Evolutionary conservation across 1,139 yeast genomes (phyloP), one percentile per base, ranked within the genome.

Genomic region (Zygosaccharomyces sapae): DNA sequence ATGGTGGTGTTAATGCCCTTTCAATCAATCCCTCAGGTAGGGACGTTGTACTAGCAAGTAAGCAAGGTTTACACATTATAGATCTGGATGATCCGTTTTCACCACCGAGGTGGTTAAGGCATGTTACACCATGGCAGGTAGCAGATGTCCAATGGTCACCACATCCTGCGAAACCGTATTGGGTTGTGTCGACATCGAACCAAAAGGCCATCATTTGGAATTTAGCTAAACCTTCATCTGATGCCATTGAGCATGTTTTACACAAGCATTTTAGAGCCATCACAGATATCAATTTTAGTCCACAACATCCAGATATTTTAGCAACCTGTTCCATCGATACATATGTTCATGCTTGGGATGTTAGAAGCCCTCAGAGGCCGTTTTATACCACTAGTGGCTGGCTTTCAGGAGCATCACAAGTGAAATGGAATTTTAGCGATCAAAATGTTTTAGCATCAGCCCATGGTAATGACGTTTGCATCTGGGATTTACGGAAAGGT

Each of bases 91-190:
- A 92, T 65, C 97, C 97, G 0, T 90, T 88, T 66, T 81, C 94
- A 0, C 89, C 96, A 1, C 98, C 98, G 0, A 71, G 98, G 50
- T 87, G 95, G 89, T 75, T 92, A 22, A 95, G 83, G 48, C 97
- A 92, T 62, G 75, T 82, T 29, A 90, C 97, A 0, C 83, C 95
- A 0, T 94, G 97, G 98, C 97, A 92, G 66, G 98, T 92, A 1
- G 97, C 98, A 0, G 97, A 92, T 64, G 97, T 90, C 0, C 97
- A 92, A 65, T 92, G 97, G 97, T 87, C 95, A 2, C 97, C 97
- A 0, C 95, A 88, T 62, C 74, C 77, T 8, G 75, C 80, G 0
- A 86, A 86, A 53, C 94, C 96, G 0, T 76, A 85, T 13, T 89
- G 97, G 96, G 89, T 94, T 45, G 84, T 90, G 0, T 86, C 96